Base-by-base conservation (phyloP, 140 eudicot species). In the Flaveria floridana region DNA sequence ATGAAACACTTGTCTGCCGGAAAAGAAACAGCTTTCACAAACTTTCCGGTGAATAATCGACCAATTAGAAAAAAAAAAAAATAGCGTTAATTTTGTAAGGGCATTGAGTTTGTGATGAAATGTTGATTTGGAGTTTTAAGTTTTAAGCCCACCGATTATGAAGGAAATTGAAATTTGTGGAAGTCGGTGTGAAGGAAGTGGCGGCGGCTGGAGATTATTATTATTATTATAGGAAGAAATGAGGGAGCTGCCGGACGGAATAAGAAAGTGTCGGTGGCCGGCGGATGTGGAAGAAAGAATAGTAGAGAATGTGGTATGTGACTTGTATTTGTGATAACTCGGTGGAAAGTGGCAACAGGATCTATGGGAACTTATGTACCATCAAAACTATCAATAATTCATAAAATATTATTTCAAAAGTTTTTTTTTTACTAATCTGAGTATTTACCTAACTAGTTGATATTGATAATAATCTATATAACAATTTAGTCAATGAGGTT, bases 221-320 rank as follows among this genome's bases (percentile, higher is more conserved):
- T 28, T 28, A 20, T 10, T 16, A 11, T 6, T 25, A 26, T 3
- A 47, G 83, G 68, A 21, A 42, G 41, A 26, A 28, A 56, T 59
- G 74, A 64, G 42, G 65, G 15, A 50, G 55, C 74, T 12, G 79
- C 86, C 91, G 85, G 84, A 70, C 91, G 85, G 84, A 70, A 81
- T 68, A 47, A 70, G 70, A 53, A 74, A 53, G 21, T 73, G 76
- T 78, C 85, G 87, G 83, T 64, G 79, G 85, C 88, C 88, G 84
- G 86, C 25, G 59, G 46, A 73, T 48, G 68, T 37, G 68, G 72
- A 55, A 20, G 14, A 44, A 44, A 11, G 14, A 9, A 44, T 11
- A 44, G 14, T 9, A 44, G 3, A 11, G 21, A 80, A 80, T 74
- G 79, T 52, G 74, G 47, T 53, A 34, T 70, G 48, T 68, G 39